These are phyloP conservation scores for Dentipellis sp. DNA, from an alignment of 768 basidiomycete species.

Conservation along the genomic window DNA sequence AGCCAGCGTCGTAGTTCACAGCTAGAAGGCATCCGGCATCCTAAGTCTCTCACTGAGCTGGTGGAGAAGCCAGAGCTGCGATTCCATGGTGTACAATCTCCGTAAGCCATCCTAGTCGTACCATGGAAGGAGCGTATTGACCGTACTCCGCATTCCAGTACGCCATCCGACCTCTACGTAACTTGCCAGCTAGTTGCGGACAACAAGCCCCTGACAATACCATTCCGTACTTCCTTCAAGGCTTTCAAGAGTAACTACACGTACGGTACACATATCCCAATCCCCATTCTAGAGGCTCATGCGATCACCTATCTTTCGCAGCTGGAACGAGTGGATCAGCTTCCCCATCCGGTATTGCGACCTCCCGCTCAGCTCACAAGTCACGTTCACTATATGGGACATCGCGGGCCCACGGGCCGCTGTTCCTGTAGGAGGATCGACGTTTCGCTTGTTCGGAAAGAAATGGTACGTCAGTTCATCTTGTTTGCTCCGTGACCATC, in stretches of 20 bases:
- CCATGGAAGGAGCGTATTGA: slow-evolving; percentile 4
- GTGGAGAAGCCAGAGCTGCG: slow-evolving; percentile 75
- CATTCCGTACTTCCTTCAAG: slow-evolving; percentile 88
- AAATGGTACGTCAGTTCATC: slow-evolving; percentile 55
- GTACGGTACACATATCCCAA: slow-evolving; percentile 30
- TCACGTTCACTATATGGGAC: slow-evolving; percentile 95
- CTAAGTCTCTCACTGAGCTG: slow-evolving; percentile 66
- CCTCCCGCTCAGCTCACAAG: slow-evolving; percentile 79
- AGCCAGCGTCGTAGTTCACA: slow-evolving; percentile 48
- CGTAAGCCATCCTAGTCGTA: slow-evolving; percentile 34
- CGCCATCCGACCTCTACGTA: slow-evolving; percentile 87
- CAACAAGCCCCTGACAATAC: slow-evolving; percentile 87
- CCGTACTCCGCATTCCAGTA: slow-evolving; percentile 33
- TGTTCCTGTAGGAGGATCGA: slow-evolving; percentile 84
- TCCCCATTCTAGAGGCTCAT: background rate
- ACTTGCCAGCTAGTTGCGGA: slow-evolving; percentile 88
- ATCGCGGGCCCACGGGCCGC: slow-evolving; percentile 76
- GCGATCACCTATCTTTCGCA: slow-evolving; percentile 19
- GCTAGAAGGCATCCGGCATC: slow-evolving; percentile 74
- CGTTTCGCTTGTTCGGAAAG: slow-evolving; percentile 85
- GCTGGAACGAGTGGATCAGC: slow-evolving; percentile 95
- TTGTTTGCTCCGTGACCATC: background rate
- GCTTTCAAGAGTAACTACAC: slow-evolving; percentile 78
- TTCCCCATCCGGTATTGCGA: slow-evolving; percentile 91
- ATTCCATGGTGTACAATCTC: slow-evolving; percentile 80